Percentiles rank a stretch among this genome's conserved stretches.
phyloP scores from a whole-genome alignment of 345 rosid genomes.

The rapeseed (Brassica napus) region Da-Ae NC_063448.1:50403001-50403500 shows the following conservation, averaged over 20 bases:
- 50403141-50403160: conserved; percentile 7
- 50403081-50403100: neutral
- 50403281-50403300: conserved; percentile 64
- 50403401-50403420: conserved; percentile 32
- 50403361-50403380: conserved; percentile 38
- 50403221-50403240: conserved; percentile 37
- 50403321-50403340: conserved; percentile 46
- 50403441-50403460: conserved; percentile 32
- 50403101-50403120: neutral
- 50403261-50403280: neutral
- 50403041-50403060: neutral
- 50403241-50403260: neutral
- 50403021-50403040: neutral
- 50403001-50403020: neutral
- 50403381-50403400: conserved; percentile 40
- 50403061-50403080: too few relatives aligned
- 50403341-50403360: conserved; percentile 42
- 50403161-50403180: neutral
- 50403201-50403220: conserved; percentile 17
- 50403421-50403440: conserved; percentile 35
- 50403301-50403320: conserved; percentile 47
- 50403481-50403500: conserved; percentile 46
- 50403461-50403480: conserved; percentile 39
- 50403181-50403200: neutral
- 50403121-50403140: conserved; percentile 3